Evolutionary conservation across 305 asterid species (phyloP).

Genomic region (Solanum hybrid): DNA sequence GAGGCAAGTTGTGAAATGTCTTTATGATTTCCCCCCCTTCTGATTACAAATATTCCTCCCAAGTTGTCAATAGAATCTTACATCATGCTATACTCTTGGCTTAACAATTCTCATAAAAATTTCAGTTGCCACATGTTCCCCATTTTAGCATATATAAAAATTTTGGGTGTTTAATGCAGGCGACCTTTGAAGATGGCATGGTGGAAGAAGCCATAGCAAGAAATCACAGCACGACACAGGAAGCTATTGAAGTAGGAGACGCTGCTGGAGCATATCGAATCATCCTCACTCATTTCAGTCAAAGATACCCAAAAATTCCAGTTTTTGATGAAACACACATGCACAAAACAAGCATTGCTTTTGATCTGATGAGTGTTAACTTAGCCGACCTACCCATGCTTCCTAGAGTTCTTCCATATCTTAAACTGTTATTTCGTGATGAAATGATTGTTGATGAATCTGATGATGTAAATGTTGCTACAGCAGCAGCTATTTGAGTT

Average conservation of each 20-base stretch:
- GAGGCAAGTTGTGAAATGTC: constrained; percentile 38
- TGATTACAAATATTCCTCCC: not conserved
- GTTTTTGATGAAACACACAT: constrained; percentile 61
- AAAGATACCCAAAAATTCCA: constrained; percentile 91
- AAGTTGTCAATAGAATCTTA: not conserved
- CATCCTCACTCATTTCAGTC: constrained; percentile 91
- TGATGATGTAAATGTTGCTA: constrained; percentile 38
- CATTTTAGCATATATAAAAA: not conserved
- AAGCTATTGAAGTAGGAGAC: constrained; percentile 75
- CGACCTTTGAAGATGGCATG: constrained; percentile 81
- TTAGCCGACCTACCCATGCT: constrained; percentile 69
- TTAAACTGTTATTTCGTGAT: constrained; percentile 63
- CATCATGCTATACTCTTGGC: not conserved
- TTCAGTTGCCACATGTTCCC: not conserved
- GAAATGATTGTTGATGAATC: constrained; percentile 60
- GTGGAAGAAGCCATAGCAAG: constrained; percentile 64
- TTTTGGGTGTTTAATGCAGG: constrained; percentile 30
- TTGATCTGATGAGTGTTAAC: constrained; percentile 93
- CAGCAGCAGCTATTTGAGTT: constrained; percentile 29
- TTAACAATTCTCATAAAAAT: not conserved
- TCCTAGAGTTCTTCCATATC: constrained; percentile 65
- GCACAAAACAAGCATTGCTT: constrained; percentile 79
- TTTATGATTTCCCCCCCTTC: not conserved
- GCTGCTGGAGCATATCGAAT: constrained; percentile 69
- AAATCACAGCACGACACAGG: constrained; percentile 85